phyloP scores from a whole-genome alignment of 192 early-diverging fungal species.

The Gamsiella multidivaricata region DNA sequence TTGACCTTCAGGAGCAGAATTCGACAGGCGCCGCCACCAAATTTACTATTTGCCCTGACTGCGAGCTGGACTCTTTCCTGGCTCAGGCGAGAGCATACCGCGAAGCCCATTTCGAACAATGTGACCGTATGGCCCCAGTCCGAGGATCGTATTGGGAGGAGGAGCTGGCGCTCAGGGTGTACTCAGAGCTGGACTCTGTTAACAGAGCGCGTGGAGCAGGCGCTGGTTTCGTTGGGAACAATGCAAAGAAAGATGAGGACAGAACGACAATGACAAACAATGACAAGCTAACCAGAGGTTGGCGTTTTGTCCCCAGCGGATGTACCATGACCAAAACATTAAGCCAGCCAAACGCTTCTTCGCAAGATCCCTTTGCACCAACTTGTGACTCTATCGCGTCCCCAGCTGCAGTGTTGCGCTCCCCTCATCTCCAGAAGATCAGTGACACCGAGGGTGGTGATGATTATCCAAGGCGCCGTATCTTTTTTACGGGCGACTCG shows the following conservation, averaged over 20 bases:
- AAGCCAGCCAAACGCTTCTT: constrained; percentile 9
- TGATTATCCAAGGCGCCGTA: constrained; percentile 9
- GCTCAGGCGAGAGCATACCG: constrained; percentile 9
- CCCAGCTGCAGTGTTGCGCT: constrained; percentile 11
- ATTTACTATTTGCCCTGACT: constrained; percentile 21
- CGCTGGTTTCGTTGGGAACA: not conserved
- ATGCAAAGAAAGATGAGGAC: not conserved
- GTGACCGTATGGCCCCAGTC: constrained; percentile 38
- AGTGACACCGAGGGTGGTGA: not conserved
- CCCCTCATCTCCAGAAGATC: not conserved
- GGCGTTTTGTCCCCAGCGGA: constrained; percentile 44
- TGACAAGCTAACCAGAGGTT: constrained; percentile 21
- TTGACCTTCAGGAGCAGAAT: constrained; percentile 2
- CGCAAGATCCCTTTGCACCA: constrained; percentile 19
- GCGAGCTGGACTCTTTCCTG: constrained; percentile 23
- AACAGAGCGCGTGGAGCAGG: constrained; percentile 28
- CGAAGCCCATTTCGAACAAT: constrained; percentile 24
- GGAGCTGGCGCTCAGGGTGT: constrained; percentile 20
- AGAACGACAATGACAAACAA: not conserved
- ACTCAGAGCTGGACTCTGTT: constrained; percentile 17
- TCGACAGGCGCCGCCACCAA: not conserved
- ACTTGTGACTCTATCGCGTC: constrained; percentile 37
- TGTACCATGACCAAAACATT: constrained; percentile 38
- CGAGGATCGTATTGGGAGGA: constrained; percentile 42
- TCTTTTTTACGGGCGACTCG: constrained; percentile 40